phyloP scores from a whole-genome alignment of 2,329 filamentous ascomycete genomes.

The Dothistroma septosporum region DNA sequence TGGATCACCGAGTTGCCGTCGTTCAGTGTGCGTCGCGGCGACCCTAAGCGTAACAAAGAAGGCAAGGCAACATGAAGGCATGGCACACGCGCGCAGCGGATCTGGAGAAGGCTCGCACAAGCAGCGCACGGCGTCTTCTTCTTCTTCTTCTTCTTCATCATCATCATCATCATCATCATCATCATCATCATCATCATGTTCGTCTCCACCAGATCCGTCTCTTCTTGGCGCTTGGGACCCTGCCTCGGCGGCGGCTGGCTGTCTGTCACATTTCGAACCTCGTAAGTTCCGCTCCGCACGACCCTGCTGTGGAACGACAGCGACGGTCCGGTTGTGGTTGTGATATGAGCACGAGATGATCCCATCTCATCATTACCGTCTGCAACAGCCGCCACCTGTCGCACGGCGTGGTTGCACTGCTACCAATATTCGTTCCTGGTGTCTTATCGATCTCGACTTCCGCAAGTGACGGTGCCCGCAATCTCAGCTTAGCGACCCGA shows the following conservation, averaged over 20 bases:
- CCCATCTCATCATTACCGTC: background rate
- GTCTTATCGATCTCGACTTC: background rate
- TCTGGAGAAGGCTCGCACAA: too few species aligned
- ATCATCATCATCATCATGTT: too few species aligned
- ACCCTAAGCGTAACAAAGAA: too few species aligned
- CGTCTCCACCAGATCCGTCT: background rate
- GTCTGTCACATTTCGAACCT: background rate
- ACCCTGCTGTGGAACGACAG: background rate
- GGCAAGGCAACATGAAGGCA: too few species aligned
- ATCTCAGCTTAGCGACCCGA: background rate
- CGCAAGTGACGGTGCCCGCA: slow-evolving; percentile 5
- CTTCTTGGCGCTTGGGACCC: background rate
- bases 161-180: too few species aligned
- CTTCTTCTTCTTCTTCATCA: too few species aligned
- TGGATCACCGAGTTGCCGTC: background rate
- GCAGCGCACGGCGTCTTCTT: too few species aligned
- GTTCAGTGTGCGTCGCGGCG: too few species aligned
- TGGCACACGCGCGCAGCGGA: too few species aligned
- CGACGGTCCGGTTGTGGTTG: background rate
- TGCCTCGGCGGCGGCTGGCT: background rate
- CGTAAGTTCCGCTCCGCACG: slow-evolving; percentile 1
- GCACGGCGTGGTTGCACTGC: background rate
- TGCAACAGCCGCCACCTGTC: background rate
- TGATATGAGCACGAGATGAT: background rate
- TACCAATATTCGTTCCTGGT: background rate